phyloP scores from a whole-genome alignment of 2,329 filamentous ascomycete species.

The Arachnopeziza araneosa region DNA sequence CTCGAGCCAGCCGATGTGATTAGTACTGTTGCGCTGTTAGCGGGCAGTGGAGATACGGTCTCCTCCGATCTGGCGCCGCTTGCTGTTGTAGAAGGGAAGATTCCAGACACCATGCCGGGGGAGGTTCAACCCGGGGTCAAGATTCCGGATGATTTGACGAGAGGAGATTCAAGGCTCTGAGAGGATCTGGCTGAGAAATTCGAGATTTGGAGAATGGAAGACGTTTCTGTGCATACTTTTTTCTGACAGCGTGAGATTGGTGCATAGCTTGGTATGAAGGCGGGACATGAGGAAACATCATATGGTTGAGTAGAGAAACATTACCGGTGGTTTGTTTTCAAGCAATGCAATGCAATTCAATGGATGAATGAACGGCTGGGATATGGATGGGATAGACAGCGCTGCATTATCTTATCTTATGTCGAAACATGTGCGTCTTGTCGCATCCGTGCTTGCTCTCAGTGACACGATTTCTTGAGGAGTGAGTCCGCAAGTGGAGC shows the following conservation, averaged over 20 bases:
- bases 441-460: too few relatives aligned
- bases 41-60: conserved; percentile 4
- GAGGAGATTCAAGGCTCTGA: conserved; percentile 14
- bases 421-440: too few relatives aligned
- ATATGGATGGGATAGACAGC: neutral
- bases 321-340: neutral
- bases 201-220: neutral
- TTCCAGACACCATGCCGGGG: conserved; percentile 21
- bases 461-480: too few relatives aligned
- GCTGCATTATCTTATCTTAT: neutral
- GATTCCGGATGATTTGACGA: conserved; percentile 19
- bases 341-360: too few relatives aligned
- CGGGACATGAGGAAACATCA: neutral
- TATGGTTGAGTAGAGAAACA: neutral
- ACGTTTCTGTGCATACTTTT: neutral
- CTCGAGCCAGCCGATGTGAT: conserved; percentile 87
- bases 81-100: conserved; percentile 25
- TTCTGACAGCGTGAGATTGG: neutral
- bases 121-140: neutral
- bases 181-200: neutral
- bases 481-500: too few relatives aligned
- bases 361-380: neutral
- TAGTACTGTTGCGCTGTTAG: conserved; percentile 53
- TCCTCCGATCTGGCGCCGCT: conserved; percentile 19
- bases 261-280: neutral